A percentile compares a stretch with the other conserved stretches of the same genome.
These are phyloP conservation scores for Blastobotrys niveus DNA, from an alignment of 1,139 yeast genomes.

Conservation along the genomic window DNA sequence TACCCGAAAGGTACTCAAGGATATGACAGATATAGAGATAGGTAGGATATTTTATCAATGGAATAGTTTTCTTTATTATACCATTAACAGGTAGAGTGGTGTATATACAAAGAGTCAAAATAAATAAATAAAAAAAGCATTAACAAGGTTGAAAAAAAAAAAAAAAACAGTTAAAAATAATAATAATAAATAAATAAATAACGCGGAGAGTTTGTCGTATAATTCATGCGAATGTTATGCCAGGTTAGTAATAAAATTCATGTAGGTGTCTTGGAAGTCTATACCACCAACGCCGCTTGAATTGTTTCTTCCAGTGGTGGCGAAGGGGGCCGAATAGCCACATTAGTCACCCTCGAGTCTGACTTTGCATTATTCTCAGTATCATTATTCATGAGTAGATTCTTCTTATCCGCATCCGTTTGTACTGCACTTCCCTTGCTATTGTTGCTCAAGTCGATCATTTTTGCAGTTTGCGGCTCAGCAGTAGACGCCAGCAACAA, in stretches of 20 bases:
- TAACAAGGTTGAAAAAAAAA: neutral
- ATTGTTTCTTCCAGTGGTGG: constrained; percentile 4
- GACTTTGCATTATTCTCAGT: neutral
- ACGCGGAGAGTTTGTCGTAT: neutral
- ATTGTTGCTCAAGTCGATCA: neutral
- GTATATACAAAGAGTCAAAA: too few species aligned
- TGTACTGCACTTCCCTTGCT: too few species aligned
- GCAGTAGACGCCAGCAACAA: neutral
- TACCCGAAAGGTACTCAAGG: too few species aligned
- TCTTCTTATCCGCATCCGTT: too few species aligned
- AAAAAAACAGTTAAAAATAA: neutral
- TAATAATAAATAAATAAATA: neutral
- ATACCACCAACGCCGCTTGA: neutral
- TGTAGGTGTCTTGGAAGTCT: neutral
- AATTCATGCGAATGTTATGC: neutral
- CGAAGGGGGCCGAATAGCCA: constrained; percentile 11
- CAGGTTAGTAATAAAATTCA: neutral
- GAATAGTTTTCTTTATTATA: too few species aligned
- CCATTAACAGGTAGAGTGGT: too few species aligned
- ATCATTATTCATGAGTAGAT: too few species aligned
- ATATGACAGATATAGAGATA: too few species aligned
- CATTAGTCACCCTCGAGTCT: neutral
- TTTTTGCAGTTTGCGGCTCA: constrained; percentile 10
- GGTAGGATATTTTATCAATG: too few species aligned
- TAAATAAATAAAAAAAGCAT: neutral